Base-by-base conservation (phyloP, 2,329 filamentous ascomycete species). In the Aspergillus sp. region DNA sequence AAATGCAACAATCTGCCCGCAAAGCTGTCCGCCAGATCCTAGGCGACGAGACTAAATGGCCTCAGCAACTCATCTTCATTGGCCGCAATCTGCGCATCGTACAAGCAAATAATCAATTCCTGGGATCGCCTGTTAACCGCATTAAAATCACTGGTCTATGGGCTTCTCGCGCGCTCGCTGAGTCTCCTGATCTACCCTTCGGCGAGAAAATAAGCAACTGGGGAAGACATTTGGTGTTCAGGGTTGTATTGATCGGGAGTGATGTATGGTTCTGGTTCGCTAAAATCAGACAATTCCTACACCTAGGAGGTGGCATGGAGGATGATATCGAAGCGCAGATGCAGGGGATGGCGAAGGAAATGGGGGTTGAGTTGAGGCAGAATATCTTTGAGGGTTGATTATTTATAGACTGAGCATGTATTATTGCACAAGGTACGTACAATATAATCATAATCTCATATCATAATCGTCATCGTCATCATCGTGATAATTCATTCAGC, bases 91-190 rank as follows among this genome's bases (percentile, higher is more conserved):
- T 95, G 75, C 82, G 90, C 46, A 95, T 96, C 60, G 90, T 95
- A 2, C 90, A 95, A 69, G 88, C 85, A 5, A 94, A 95, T 69
- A 95, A 95, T 65, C 89, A 95, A 64, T 91, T 86, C 68, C 79
- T 95, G 45, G 90, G 90, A 19, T 88, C 84, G 0, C 90, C 90
- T 0, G 89, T 95, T 39, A 90, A 95, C 67, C 77, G 93, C 1
- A 82, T 97, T 67, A 96, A 96, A 73, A 90, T 95, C 65, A 96
- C 93, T 53, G 90, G 90, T 19, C 77, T 83, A 49, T 97, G 91
- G 91, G 91, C 91, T 1, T 88, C 83, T 50, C 77, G 87, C 19
- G 90, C 88, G 46, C 72, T 97, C n/a, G 85, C 85, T 20, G 84
- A 94, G 68, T 83, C 85, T 54, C 77, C 74, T 13, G 80, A 86